Conservation (phyloP, 805 yeast genomes). For the Candida stauntonica region DNA sequence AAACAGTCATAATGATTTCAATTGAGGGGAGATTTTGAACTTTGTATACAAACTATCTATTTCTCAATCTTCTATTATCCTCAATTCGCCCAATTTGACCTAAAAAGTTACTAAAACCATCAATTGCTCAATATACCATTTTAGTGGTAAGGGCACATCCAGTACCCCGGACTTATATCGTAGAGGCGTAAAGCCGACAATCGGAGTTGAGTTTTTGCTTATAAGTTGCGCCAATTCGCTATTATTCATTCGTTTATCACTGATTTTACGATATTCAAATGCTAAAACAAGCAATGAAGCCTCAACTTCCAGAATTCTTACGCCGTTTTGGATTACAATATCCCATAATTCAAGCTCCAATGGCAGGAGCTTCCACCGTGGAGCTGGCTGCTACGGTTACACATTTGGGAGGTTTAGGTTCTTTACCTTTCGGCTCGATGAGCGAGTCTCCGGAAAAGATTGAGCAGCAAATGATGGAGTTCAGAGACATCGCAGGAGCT, state of each 20-base stretch:
- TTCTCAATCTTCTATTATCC: too few species aligned
- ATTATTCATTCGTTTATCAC: neutral
- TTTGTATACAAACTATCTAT: too few species aligned
- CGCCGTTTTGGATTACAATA: conserved; percentile 29
- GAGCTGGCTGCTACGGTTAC: conserved; percentile 40
- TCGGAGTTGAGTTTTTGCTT: too few species aligned
- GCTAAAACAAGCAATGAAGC: conserved; percentile 10
- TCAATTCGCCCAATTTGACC: too few species aligned
- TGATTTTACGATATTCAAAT: neutral
- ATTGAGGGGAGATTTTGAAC: too few species aligned
- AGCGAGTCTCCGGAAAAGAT: conserved; percentile 14
- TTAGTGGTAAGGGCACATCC: too few species aligned
- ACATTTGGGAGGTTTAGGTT: conserved; percentile 46
- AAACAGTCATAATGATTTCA: too few species aligned
- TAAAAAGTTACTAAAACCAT: too few species aligned
- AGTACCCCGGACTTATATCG: too few species aligned
- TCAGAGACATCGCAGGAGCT: conserved; percentile 7
- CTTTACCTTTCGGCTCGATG: conserved; percentile 31
- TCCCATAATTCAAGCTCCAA: conserved; percentile 54
- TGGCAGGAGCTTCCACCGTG: conserved; percentile 53
- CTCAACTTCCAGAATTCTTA: conserved; percentile 16
- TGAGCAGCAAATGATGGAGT: conserved; percentile 11
- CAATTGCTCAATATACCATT: too few species aligned
- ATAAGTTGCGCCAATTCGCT: neutral
- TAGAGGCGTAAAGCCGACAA: too few species aligned